Percentiles rank a stretch among this genome's conserved stretches.
Conservation (phyloP, 352 stramenopile genomes). For the Phytophthora palmivora region DNA sequence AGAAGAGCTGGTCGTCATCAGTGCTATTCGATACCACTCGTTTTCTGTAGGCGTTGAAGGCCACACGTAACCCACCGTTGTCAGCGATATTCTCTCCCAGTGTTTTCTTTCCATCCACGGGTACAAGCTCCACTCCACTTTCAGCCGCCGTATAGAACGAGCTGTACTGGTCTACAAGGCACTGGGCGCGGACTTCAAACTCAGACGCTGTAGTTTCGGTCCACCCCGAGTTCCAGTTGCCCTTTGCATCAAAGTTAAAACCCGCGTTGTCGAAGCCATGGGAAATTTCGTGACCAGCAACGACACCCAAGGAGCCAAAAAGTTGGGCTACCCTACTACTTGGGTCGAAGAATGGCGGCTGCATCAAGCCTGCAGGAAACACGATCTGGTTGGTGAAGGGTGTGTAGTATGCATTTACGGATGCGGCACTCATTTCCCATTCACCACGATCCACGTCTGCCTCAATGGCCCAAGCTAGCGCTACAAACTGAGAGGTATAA, state of each 20-base stretch:
- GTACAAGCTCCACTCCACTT: conserved; percentile 39
- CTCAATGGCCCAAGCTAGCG: conserved; percentile 40
- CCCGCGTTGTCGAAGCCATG: conserved; percentile 95
- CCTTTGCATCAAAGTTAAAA: conserved; percentile 82
- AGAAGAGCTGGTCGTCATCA: conserved; percentile 63
- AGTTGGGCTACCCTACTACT: conserved; percentile 86
- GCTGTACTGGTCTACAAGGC: conserved; percentile 65
- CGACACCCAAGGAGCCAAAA: conserved; percentile 90
- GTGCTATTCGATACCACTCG: conserved; percentile 19
- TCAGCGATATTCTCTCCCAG: conserved; percentile 84
- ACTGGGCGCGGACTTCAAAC: conserved; percentile 69
- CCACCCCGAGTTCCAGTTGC: conserved; percentile 94
- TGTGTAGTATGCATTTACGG: conserved; percentile 89
- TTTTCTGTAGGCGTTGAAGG: conserved; percentile 63
- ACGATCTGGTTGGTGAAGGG: conserved; percentile 89
- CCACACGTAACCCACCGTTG: conserved; percentile 64
- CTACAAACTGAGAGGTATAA: conserved; percentile 31
- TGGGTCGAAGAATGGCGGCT: conserved; percentile 92
- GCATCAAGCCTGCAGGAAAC: conserved; percentile 94
- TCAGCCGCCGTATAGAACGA: conserved; percentile 44
- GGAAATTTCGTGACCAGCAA: conserved; percentile 95
- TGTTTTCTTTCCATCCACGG: conserved; percentile 68
- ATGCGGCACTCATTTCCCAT: conserved; percentile 91
- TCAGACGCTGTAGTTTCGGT: conserved; percentile 69
- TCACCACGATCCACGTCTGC: conserved; percentile 58